phyloP scores from a whole-genome alignment of 352 stramenopile genomes.

The Phytophthora crassamura region DNA sequence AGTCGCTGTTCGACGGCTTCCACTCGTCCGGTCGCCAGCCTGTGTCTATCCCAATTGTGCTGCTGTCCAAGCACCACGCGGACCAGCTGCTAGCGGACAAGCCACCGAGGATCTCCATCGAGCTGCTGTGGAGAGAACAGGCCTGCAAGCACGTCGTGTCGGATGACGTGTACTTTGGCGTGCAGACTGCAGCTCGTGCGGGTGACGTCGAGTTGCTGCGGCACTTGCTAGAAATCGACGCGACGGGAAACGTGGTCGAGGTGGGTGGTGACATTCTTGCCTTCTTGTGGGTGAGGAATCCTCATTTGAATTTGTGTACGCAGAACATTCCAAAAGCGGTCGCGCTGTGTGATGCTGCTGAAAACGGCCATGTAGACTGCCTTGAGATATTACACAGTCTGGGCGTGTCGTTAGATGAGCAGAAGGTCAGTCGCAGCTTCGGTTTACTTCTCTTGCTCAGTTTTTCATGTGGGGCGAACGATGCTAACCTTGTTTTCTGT shows the following conservation, averaged over 20 bases:
- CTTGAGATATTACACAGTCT: conserved; percentile 83
- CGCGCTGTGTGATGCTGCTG: conserved; percentile 79
- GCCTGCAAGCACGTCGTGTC: conserved; percentile 70
- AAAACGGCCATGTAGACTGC: conserved; percentile 85
- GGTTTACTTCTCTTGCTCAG: no score
- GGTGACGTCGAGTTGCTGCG: conserved; percentile 80
- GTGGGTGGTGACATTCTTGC: conserved; percentile 34
- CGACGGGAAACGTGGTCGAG: conserved; percentile 63
- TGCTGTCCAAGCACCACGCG: conserved; percentile 81
- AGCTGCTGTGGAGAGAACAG: conserved; percentile 73
- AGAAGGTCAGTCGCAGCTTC: conserved; percentile 59
- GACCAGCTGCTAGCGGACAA: conserved; percentile 70
- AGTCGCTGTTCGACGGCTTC: conserved; percentile 88
- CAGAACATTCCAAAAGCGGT: conserved; percentile 82
- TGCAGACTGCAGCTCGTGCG: conserved; percentile 71
- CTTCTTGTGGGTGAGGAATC: neutral
- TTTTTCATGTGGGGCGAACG: neutral
- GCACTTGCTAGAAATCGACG: conserved; percentile 74
- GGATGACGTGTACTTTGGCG: conserved; percentile 79
- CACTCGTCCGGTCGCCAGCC: conserved; percentile 83
- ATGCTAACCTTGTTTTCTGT: conserved; percentile 14
- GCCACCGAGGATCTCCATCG: conserved; percentile 65
- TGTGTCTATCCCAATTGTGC: conserved; percentile 78
- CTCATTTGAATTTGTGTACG: conserved; percentile 20
- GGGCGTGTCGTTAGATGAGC: conserved; percentile 82